Conservation (phyloP, 371 early-diverging fungal species). For the Neoconidiobolus thromboides region DNA sequence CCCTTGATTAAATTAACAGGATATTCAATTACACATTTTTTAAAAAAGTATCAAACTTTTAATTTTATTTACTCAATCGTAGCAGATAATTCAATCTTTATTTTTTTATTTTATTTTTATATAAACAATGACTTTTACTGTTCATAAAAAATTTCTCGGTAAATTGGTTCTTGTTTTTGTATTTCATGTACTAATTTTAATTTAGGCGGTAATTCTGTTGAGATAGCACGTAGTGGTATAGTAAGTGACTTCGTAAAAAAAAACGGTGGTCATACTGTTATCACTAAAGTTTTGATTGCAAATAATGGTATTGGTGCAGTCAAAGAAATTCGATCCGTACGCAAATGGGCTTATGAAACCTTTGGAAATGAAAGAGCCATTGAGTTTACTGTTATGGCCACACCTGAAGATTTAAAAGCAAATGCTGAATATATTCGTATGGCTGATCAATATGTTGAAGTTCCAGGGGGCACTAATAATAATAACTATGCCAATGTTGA, state of each 20-base stretch:
- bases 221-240: slow-evolving; percentile 26
- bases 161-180: background rate
- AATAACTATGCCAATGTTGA: slow-evolving; percentile 97
- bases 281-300: slow-evolving; percentile 83
- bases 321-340: slow-evolving; percentile 94
- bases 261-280: slow-evolving; percentile 70
- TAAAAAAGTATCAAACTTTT: no score
- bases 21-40: no score
- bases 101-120: no score
- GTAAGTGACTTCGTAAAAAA: slow-evolving; percentile 57
- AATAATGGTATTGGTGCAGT: slow-evolving; percentile 99
- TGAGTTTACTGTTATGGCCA: slow-evolving; percentile 95
- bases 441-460: slow-evolving; percentile 95
- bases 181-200: background rate
- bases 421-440: slow-evolving; percentile 97
- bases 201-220: slow-evolving; percentile 37
- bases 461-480: slow-evolving; percentile 90
- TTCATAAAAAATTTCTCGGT: background rate
- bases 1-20: no score
- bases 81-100: no score
- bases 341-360: slow-evolving; percentile 95
- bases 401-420: slow-evolving; percentile 89
- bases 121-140: no score
- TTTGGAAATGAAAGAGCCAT: slow-evolving; percentile 93
- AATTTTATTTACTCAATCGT: no score